Percentiles rank a stretch among this genome's conserved stretches.
Evolutionary conservation across 2,329 filamentous ascomycete species (phyloP).

Genomic region (Penicillium hordei): DNA sequence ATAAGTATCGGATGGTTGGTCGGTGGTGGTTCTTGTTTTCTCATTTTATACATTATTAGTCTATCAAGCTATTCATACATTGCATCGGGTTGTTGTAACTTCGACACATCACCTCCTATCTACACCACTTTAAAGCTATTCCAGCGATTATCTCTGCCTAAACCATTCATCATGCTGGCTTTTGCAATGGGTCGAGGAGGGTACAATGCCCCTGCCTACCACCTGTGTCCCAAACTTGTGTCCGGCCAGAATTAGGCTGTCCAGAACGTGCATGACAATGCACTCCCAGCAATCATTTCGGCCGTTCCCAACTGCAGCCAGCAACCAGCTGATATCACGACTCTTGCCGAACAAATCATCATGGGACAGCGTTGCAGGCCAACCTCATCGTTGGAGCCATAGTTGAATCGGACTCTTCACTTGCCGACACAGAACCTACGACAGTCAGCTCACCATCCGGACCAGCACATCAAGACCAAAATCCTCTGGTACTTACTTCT

Average conservation of each 20-base stretch:
- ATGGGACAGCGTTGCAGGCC: neutral
- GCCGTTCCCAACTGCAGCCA: neutral
- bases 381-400: neutral
- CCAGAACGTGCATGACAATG: neutral
- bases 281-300: neutral
- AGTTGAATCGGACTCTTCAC: conserved; percentile 28
- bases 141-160: neutral
- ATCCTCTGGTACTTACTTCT: conserved; percentile 67
- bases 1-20: neutral
- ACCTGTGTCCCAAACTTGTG: neutral
- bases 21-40: neutral
- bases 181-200: conserved; percentile 41
- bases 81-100: neutral
- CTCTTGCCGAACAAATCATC: neutral
- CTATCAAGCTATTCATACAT: conserved; percentile 7
- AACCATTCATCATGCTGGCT: neutral
- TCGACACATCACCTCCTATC: neutral
- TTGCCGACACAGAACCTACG: conserved; percentile 59
- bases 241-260: neutral
- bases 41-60: conserved; percentile 1
- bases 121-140: neutral
- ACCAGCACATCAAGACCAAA: conserved; percentile 3
- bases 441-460: conserved; percentile 14
- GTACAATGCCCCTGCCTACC: conserved; percentile 31
- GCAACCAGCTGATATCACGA: neutral